Conservation (phyloP, 768 basidiomycete species). For the Suillus decipiens region DNA sequence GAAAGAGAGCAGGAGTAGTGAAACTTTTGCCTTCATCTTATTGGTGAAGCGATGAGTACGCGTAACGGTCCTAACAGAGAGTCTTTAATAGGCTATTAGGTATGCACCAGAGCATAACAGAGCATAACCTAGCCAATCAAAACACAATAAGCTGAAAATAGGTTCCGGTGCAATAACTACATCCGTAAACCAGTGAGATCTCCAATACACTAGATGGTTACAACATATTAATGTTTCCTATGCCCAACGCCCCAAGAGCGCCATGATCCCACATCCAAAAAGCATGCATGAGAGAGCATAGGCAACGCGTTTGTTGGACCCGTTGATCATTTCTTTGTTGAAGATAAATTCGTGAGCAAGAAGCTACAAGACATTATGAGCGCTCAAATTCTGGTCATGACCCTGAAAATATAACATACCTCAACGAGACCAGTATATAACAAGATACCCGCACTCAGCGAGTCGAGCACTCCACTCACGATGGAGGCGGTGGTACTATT, state of each 20-base stretch:
- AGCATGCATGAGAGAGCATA: conserved; percentile 81
- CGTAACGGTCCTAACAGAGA: too few species aligned
- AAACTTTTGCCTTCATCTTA: background rate
- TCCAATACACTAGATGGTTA: background rate
- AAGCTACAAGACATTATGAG: conserved; percentile 45
- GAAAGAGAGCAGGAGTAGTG: background rate
- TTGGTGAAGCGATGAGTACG: background rate
- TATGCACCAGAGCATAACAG: background rate
- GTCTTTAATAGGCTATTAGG: background rate
- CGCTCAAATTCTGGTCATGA: background rate
- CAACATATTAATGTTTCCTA: conserved; percentile 34
- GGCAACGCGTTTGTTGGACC: conserved; percentile 59
- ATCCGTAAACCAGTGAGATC: background rate
- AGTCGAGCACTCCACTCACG: conserved; percentile 83
- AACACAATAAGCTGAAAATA: background rate
- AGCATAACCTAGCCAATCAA: background rate
- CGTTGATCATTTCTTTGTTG: conserved; percentile 81
- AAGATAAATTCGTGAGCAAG: conserved; percentile 96
- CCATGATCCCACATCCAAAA: conserved; percentile 87
- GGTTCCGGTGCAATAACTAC: background rate
- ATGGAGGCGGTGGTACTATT: conserved; percentile 72
- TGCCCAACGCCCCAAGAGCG: conserved; percentile 88
- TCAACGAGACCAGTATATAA: conserved; percentile 88
- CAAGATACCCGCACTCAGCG: conserved; percentile 84
- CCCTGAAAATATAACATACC: conserved; percentile 39